These are phyloP conservation scores for Sporobolomyces roseus DNA, from an alignment of 768 basidiomycete species.

Conservation along the genomic window DNA sequence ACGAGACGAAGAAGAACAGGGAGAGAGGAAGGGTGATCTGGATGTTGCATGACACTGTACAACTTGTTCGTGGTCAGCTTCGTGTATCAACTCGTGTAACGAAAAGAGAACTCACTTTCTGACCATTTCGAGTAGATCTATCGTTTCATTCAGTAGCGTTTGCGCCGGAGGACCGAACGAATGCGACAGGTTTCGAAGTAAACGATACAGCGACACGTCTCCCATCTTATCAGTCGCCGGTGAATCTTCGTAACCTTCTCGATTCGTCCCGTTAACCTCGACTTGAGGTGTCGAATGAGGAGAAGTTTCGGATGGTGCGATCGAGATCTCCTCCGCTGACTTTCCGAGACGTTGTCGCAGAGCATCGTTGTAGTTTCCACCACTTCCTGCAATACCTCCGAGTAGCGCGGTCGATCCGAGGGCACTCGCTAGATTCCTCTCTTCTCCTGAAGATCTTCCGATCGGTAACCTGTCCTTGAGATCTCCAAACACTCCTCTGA, in stretches of 20 bases:
- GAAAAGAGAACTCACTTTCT: constrained; percentile 22
- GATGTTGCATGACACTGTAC: constrained; percentile 28
- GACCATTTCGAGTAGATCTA: constrained; percentile 20
- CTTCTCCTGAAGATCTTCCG: neutral
- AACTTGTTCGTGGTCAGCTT: neutral
- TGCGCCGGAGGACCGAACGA: constrained; percentile 18
- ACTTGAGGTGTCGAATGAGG: too few relatives aligned
- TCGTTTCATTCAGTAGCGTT: neutral
- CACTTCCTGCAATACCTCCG: constrained; percentile 1
- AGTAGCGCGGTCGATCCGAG: constrained; percentile 3
- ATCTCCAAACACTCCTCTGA: constrained; percentile 15
- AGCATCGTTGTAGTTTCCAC: neutral
- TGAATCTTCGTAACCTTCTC: neutral
- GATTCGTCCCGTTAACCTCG: neutral
- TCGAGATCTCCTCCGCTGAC: too few relatives aligned
- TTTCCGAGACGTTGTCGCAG: neutral
- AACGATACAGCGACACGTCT: constrained; percentile 17
- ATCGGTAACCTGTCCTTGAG: neutral
- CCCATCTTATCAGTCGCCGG: neutral
- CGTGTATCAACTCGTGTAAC: neutral
- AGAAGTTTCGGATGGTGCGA: too few relatives aligned
- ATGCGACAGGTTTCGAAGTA: neutral
- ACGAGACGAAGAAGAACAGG: constrained; percentile 11
- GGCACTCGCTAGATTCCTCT: neutral
- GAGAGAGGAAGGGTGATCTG: constrained; percentile 16